A percentile compares a stretch with the other conserved stretches of the same genome.
These are phyloP conservation scores for Leucoagaricus sp. DNA, from an alignment of 1,284 basidiomycete species.

Conservation along the genomic window DNA sequence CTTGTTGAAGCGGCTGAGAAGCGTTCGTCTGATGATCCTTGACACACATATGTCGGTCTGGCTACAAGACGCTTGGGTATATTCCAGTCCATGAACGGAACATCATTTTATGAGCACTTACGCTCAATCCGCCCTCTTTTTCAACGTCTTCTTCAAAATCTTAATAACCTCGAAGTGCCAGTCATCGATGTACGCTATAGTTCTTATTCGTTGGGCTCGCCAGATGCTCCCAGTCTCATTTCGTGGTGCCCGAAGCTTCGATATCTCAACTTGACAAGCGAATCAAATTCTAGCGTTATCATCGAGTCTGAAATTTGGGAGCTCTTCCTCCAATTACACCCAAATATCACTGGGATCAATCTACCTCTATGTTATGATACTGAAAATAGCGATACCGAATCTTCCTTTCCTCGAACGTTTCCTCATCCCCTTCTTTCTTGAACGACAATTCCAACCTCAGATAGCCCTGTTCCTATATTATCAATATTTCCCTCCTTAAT, in stretches of 20 bases:
- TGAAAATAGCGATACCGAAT: too few species aligned
- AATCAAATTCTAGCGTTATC: not conserved
- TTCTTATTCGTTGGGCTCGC: not conserved
- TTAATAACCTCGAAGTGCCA: conserved; percentile 7
- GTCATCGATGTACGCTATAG: not conserved
- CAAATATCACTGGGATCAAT: not conserved
- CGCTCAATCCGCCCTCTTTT: not conserved
- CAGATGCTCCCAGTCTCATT: not conserved
- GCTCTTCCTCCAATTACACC: not conserved
- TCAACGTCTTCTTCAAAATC: not conserved
- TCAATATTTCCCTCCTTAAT: not conserved
- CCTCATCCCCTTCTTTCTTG: not conserved
- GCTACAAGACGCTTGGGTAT: conserved; percentile 26
- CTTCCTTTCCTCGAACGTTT: too few species aligned
- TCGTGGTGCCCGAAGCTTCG: conserved; percentile 1
- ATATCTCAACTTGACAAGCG: not conserved
- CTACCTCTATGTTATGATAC: too few species aligned
- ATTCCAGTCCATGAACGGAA: conserved; percentile 9
- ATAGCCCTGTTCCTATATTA: not conserved
- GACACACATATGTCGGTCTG: conserved; percentile 17
- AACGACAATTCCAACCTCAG: not conserved
- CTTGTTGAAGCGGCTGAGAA: conserved; percentile 6
- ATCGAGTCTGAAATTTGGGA: not conserved
- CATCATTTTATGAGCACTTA: not conserved
- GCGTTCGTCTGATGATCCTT: not conserved